phyloP scores from a whole-genome alignment of 495 filamentous ascomycete genomes.

The Neurospora terricola region DNA sequence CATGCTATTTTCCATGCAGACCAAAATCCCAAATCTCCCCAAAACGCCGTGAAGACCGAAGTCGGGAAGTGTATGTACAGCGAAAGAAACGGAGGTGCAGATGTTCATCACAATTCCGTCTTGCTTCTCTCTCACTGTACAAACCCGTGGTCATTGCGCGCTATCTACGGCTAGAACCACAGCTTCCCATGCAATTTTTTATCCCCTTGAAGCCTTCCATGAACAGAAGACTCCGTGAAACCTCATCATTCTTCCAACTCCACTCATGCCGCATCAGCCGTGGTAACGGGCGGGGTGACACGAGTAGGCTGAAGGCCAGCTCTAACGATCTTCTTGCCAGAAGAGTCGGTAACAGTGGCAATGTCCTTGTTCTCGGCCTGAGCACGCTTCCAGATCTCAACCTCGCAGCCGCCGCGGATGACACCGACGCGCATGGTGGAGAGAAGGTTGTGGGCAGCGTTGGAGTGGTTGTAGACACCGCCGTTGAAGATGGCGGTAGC shows the following conservation, averaged over 20 bases:
- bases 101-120: background rate
- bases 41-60: background rate
- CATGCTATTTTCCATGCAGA: background rate
- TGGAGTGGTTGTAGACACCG: conserved; percentile 95
- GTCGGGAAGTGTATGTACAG: background rate
- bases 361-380: conserved; percentile 83
- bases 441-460: conserved; percentile 94
- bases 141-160: background rate
- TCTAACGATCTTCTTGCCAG: conserved; percentile 75
- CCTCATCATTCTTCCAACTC: background rate
- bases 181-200: background rate
- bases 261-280: conserved; percentile 61
- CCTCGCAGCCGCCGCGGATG: conserved; percentile 90
- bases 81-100: background rate
- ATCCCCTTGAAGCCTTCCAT: background rate
- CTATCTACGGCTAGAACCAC: background rate
- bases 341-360: conserved; percentile 67
- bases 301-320: conserved; percentile 87
- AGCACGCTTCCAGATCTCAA: conserved; percentile 98
- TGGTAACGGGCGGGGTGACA: conserved; percentile 59
- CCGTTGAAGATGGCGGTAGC: conserved; percentile 99
- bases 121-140: background rate
- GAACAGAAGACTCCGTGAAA: background rate
- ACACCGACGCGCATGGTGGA: conserved; percentile 96
- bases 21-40: background rate